Percentiles rank a stretch among this genome's conserved stretches.
Conservation (phyloP, 805 yeast genomes). For the baker's yeast (Saccharomyces cerevisiae) region DNA sequence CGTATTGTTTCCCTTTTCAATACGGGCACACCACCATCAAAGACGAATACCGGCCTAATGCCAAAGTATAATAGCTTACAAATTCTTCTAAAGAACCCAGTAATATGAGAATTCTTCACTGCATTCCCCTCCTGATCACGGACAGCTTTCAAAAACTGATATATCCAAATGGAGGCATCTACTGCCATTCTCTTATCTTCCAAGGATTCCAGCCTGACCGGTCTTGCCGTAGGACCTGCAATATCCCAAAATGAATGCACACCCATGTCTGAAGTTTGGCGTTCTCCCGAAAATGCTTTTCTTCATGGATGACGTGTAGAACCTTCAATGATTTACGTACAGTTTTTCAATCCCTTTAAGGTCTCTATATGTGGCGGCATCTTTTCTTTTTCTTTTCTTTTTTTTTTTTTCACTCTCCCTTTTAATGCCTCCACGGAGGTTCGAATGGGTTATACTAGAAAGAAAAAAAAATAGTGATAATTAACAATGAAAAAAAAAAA, state of each 20-base stretch:
- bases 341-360: not conserved
- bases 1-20: slow-evolving; percentile 73
- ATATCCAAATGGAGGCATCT: slow-evolving; percentile 98
- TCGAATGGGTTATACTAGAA: not conserved
- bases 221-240: slow-evolving; percentile 80
- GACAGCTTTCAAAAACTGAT: slow-evolving; percentile 91
- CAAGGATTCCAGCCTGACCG: slow-evolving; percentile 81
- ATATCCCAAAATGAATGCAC: slow-evolving; percentile 92
- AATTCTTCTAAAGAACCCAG: slow-evolving; percentile 91
- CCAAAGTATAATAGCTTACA: slow-evolving; percentile 86
- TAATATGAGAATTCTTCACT: slow-evolving; percentile 71
- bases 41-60: slow-evolving; percentile 79
- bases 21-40: slow-evolving; percentile 91
- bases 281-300: not conserved
- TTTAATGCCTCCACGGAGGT: not conserved
- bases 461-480: not conserved
- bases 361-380: not conserved
- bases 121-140: slow-evolving; percentile 78
- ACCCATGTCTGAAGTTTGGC: slow-evolving; percentile 55
- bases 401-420: not conserved
- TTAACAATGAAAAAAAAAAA: not conserved
- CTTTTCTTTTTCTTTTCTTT: not conserved
- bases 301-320: not conserved
- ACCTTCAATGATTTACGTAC: not conserved
- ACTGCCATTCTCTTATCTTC: slow-evolving; percentile 77